Base-by-base conservation (phyloP, 108 stramenopile genomes). In the Nannochloropsis salina region DNA sequence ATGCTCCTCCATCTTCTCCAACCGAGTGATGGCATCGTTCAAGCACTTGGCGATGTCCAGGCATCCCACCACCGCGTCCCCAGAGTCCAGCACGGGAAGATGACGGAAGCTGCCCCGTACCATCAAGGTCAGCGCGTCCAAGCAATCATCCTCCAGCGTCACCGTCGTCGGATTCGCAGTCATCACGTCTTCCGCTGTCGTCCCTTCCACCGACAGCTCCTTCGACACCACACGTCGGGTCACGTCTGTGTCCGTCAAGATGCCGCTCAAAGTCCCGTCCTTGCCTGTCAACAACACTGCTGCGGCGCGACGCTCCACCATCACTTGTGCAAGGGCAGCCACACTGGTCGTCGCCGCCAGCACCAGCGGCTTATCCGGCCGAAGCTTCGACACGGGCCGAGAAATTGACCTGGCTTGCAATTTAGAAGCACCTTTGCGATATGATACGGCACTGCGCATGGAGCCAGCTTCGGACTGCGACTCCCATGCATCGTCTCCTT, bases 31-130 rank as follows among this genome's bases (percentile, higher is more conserved):
- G 5, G 96, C 97, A 90, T 96, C 96, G 90, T 96, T 95, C 92
- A 97, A 88, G 80, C 96, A 96, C 87, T 96, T 96, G 6, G 95
- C 97, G 82, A 97, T 97, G 88, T 96, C 96, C 80, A 97, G 91
- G 81, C 96, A 84, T 2, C 97, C 97, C 42, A 95, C 94, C 42
- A 96, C 94, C 40, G 91, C 89, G 6, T 94, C 95, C 85, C 89
- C 61, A 80, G 86, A 51, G 44, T 15, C 85, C 8, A 89, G 21
- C 12, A 91, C 91, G 40, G 91, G 91, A 3, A 91, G 90, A 80
- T 91, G 91, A 22, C 91, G 86, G 90, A 96, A 95, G 45, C 91
- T 94, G 88, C 95, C 95, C 87, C 96, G 95, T 45, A 97, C 92
- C 97, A 98, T 98, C 41, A 93, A 94, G 10, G 92, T 87, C 90